phyloP scores from a whole-genome alignment of 495 filamentous ascomycete genomes.

The Penicillium cataractarum region DNA sequence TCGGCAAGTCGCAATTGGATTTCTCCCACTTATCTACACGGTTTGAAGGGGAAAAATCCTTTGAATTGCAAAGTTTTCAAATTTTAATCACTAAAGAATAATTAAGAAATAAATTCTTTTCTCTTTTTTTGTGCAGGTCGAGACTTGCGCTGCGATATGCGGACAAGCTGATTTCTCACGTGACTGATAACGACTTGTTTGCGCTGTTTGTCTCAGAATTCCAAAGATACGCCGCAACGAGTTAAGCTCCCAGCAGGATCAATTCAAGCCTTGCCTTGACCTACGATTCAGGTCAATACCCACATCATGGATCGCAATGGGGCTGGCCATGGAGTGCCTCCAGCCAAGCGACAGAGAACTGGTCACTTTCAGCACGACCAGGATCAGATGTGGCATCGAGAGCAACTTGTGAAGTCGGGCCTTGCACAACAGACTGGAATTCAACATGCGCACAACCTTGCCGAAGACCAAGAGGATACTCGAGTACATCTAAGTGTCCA shows the following conservation, averaged over 20 bases:
- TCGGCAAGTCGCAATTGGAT: conserved; percentile 14
- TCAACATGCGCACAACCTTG: conserved; percentile 71
- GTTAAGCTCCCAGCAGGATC: neutral
- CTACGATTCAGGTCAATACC: neutral
- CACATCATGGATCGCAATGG: conserved; percentile 43
- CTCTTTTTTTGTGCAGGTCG: neutral
- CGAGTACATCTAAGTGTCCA: conserved; percentile 91
- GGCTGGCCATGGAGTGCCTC: conserved; percentile 30
- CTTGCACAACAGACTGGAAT: conserved; percentile 87
- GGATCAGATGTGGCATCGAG: conserved; percentile 82
- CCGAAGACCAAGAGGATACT: conserved; percentile 86
- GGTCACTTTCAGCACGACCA: conserved; percentile 56
- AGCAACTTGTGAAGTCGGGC: conserved; percentile 65
- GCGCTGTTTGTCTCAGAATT: conserved; percentile 28
- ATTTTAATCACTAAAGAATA: neutral
- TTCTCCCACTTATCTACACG: neutral
- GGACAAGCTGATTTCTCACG: conserved; percentile 9
- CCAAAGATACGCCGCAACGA: conserved; percentile 1
- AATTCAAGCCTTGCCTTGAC: conserved; percentile 2
- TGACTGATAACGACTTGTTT: conserved; percentile 31
- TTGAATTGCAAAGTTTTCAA: neutral
- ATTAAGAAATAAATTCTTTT: neutral
- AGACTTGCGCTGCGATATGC: neutral
- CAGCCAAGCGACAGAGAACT: conserved; percentile 49
- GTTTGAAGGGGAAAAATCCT: neutral